Evolutionary conservation across 805 yeast genomes (phyloP).

Genomic region (Teunomyces cretensis): DNA sequence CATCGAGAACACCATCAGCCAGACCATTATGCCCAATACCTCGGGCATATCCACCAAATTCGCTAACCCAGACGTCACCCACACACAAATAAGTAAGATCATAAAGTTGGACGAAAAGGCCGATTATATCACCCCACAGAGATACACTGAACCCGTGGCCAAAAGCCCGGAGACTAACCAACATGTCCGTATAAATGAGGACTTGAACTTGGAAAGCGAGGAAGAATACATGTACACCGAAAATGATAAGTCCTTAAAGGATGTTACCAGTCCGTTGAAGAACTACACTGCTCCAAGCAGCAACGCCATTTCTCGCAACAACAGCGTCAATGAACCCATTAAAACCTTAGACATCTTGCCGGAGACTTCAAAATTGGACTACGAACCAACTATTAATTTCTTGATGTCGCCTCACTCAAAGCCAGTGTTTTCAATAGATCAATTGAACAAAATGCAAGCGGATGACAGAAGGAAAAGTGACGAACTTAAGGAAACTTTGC

Average conservation of each 20-base stretch:
- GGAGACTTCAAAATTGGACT: slow-evolving; percentile 11
- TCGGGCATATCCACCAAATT: background rate
- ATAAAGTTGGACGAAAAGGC: slow-evolving; percentile 10
- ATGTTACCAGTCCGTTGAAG: slow-evolving; percentile 27
- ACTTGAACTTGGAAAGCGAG: slow-evolving; percentile 13
- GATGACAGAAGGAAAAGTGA: slow-evolving; percentile 12
- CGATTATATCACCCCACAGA: slow-evolving; percentile 29
- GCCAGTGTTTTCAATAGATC: slow-evolving; percentile 30
- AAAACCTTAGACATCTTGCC: slow-evolving; percentile 10
- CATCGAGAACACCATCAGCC: slow-evolving; percentile 19
- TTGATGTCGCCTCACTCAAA: slow-evolving; percentile 32
- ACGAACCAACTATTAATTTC: slow-evolving; percentile 32
- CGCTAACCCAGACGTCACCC: slow-evolving; percentile 7
- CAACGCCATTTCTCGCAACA: background rate
- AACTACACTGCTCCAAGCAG: slow-evolving; percentile 5
- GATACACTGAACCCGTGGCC: slow-evolving; percentile 32
- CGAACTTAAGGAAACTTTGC: slow-evolving; percentile 6
- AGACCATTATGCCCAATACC: slow-evolving; percentile 17
- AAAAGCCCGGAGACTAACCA: slow-evolving; percentile 28
- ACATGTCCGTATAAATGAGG: slow-evolving; percentile 20
- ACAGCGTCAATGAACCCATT: background rate
- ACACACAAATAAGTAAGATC: slow-evolving; percentile 19
- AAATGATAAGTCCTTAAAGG: slow-evolving; percentile 12
- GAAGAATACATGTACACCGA: slow-evolving; percentile 6
- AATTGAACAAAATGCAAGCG: slow-evolving; percentile 24